Base-by-base conservation (phyloP, 2,329 filamentous ascomycete species). In the Cladosporium sp. region DNA sequence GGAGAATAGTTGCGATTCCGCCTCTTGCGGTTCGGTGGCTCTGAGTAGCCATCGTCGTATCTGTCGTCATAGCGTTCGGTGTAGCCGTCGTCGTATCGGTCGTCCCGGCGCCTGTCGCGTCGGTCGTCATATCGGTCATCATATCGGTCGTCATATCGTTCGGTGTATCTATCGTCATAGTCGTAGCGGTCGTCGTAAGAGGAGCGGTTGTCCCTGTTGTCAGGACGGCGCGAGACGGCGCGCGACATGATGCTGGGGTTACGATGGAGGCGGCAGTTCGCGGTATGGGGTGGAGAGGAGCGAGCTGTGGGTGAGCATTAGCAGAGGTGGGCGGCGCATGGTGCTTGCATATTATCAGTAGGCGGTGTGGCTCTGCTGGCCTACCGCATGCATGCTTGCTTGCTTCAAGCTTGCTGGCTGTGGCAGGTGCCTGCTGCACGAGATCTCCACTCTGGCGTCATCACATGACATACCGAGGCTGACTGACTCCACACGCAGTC, bases 21-120 rank as follows among this genome's bases (percentile, higher is more conserved):
- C 31, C 40, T 60, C 44, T 44, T 59, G 46, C 63, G 63, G 31
- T n/a, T 28, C 7, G 63, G 6, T 7, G 63, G 29, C 26, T 60
- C 44, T 29, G 61, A 63, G 12, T 63, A 63, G 49, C 61, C 61
- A 35, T 63, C 61, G 49, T 63, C 61, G 61, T 63, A 63, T 28
- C 60, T 50, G 31, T 62, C 60, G 31, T 50, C 31, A 33, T 55
- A 33, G 12, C 37, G 26, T 44, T 63, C 61, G 21, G 49, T 55
- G 21, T 63, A 56, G 5, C 31, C 37, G 40, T 49, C 52, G 37
- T 59, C 44, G 8, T 53, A 53, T 33, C 49, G 44, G 29, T 64
- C 62, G 23, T 31, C 21, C 18, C 35, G 35, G 26, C 57, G 55
- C 33, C 40, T 44, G 31, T 60, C 56, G 23, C 57, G 55, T 60